phyloP scores from a whole-genome alignment of 75 land plant species.

The Pinus tabuliformis region DNA sequence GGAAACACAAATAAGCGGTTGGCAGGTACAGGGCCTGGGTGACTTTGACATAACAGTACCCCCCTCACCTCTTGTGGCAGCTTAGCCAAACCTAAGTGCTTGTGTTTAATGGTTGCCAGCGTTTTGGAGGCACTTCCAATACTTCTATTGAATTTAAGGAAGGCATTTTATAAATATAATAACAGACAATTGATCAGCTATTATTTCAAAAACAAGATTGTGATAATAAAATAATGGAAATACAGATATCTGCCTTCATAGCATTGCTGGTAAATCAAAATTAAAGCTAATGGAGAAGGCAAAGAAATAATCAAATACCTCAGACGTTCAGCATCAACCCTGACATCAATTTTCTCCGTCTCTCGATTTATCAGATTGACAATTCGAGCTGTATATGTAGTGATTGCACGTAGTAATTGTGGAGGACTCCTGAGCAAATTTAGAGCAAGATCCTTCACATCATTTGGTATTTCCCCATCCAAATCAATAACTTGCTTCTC shows the following conservation, averaged over 20 bases:
- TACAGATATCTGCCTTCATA: not conserved
- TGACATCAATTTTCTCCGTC: slow-evolving; percentile 90
- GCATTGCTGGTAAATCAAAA: no score
- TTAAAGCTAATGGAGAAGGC: not conserved
- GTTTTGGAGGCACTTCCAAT: no score
- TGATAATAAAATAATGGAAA: not conserved
- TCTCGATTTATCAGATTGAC: slow-evolving; percentile 65
- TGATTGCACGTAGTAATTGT: slow-evolving; percentile 74
- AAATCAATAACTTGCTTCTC: slow-evolving; percentile 63
- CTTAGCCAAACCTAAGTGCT: no score
- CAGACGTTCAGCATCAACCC: slow-evolving; percentile 95
- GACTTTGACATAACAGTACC: no score
- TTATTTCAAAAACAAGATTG: not conserved
- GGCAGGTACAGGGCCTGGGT: no score
- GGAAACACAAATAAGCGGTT: no score
- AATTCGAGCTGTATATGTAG: slow-evolving; percentile 60
- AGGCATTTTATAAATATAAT: no score
- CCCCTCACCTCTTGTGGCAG: no score
- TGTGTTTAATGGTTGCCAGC: no score
- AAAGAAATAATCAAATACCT: slow-evolving; percentile 43
- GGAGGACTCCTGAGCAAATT: slow-evolving; percentile 75
- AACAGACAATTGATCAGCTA: not conserved
- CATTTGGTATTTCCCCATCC: slow-evolving; percentile 80
- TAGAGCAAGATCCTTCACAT: slow-evolving; percentile 58
- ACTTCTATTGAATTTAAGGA: no score